Evolutionary conservation across 1,284 basidiomycete genomes (phyloP).

Genomic region (Amylostereum areolatum): DNA sequence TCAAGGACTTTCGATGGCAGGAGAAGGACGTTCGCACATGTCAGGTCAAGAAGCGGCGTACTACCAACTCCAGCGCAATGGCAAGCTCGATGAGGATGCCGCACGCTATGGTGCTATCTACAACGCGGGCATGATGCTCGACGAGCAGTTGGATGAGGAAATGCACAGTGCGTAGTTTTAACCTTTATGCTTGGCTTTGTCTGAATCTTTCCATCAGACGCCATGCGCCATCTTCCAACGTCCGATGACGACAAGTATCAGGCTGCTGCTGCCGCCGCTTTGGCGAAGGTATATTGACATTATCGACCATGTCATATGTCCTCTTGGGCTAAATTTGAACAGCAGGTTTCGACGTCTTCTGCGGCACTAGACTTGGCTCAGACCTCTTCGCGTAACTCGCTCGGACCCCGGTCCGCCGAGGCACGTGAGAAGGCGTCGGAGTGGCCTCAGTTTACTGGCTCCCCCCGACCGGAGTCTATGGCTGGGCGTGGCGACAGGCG

Average conservation of each 20-base stretch:
- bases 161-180: constrained; percentile 68
- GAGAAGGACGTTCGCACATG: constrained; percentile 55
- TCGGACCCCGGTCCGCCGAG: constrained; percentile 49
- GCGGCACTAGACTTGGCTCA: constrained; percentile 91
- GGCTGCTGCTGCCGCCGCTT: constrained; percentile 26
- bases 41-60: constrained; percentile 32
- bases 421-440: constrained; percentile 76
- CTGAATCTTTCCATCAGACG: constrained; percentile 45
- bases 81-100: constrained; percentile 44
- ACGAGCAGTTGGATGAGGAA: constrained; percentile 85
- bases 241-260: constrained; percentile 88
- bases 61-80: constrained; percentile 33
- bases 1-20: constrained; percentile 59
- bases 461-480: constrained; percentile 52
- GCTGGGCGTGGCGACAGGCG: constrained; percentile 53
- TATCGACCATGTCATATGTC: constrained; percentile 3
- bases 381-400: constrained; percentile 63
- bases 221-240: constrained; percentile 86
- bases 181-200: constrained; percentile 12
- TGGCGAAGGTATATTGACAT: constrained; percentile 53
- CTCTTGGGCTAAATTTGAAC: constrained; percentile 1
- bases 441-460: constrained; percentile 85
- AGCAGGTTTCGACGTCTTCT: constrained; percentile 80
- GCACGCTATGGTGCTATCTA: constrained; percentile 52
- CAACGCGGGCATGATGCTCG: constrained; percentile 82